phyloP scores from a whole-genome alignment of 345 rosid species.

The Gossypioides kirkii region DNA sequence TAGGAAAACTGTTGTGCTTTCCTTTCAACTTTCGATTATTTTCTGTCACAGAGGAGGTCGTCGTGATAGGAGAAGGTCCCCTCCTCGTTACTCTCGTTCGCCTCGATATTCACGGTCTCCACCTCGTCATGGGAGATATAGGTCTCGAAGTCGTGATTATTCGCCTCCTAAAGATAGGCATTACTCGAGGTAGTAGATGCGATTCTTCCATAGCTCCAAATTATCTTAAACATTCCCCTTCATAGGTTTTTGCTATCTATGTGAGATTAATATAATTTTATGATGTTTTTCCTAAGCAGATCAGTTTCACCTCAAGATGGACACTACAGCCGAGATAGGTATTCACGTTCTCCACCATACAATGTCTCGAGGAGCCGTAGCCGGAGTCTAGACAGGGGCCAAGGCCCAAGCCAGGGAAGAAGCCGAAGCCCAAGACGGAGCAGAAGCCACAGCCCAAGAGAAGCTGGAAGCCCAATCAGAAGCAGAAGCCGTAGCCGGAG shows the following conservation, averaged over 20 bases:
- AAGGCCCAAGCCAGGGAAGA: slow-evolving; percentile 30
- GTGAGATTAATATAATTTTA: not conserved
- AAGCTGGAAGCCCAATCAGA: not conserved
- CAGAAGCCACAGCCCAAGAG: not conserved
- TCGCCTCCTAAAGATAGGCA: slow-evolving; percentile 57
- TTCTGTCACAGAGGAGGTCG: slow-evolving; percentile 39
- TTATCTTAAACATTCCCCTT: not conserved
- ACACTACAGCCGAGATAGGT: slow-evolving; percentile 44
- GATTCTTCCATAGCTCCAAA: slow-evolving; percentile 9
- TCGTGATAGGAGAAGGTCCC: slow-evolving; percentile 57
- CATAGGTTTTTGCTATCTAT: not conserved
- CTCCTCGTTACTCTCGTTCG: slow-evolving; percentile 54
- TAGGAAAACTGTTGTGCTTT: not conserved
- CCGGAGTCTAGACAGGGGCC: slow-evolving; percentile 43
- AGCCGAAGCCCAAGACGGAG: slow-evolving; percentile 8
- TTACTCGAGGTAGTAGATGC: slow-evolving; percentile 46
- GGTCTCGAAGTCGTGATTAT: slow-evolving; percentile 57
- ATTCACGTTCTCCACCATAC: slow-evolving; percentile 61
- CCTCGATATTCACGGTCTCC: slow-evolving; percentile 66
- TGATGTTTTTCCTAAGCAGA: slow-evolving; percentile 30
- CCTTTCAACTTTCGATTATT: not conserved
- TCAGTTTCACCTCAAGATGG: slow-evolving; percentile 64
- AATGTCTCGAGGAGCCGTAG: slow-evolving; percentile 66
- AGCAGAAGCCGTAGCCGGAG: slow-evolving; percentile 37
- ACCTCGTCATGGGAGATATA: slow-evolving; percentile 64